Percentiles rank a stretch among this genome's conserved stretches.
phyloP scores from a whole-genome alignment of 1,139 yeast genomes.

The Scheffersomyces lignicola region DNA sequence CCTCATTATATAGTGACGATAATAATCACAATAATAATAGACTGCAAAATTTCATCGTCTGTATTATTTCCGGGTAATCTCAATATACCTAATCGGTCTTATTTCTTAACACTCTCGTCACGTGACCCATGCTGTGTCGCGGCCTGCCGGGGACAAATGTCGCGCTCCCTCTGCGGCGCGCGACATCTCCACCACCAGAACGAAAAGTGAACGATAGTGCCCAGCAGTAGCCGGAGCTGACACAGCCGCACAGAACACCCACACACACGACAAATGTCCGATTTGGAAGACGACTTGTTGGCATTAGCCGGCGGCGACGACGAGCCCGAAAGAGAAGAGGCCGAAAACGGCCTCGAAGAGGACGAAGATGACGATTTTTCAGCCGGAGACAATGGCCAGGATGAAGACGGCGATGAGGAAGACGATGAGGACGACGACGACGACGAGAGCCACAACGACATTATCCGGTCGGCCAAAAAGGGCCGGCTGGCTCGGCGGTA shows the following conservation, averaged over 20 bases:
- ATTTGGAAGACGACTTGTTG: slow-evolving; percentile 84
- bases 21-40: too few species aligned
- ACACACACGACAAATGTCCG: slow-evolving; percentile 38
- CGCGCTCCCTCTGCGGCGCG: too few species aligned
- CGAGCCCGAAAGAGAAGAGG: slow-evolving; percentile 19
- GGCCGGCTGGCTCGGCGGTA: slow-evolving; percentile 15
- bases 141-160: too few species aligned
- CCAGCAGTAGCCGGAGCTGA: neutral
- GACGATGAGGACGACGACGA: slow-evolving; percentile 21
- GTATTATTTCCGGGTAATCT: too few species aligned
- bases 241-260: neutral
- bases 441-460: slow-evolving; percentile 17
- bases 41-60: too few species aligned
- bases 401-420: slow-evolving; percentile 20
- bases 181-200: neutral
- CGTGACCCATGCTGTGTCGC: too few species aligned
- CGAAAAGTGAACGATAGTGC: neutral
- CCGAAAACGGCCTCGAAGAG: slow-evolving; percentile 20
- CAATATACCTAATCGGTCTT: too few species aligned
- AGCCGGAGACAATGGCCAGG: slow-evolving; percentile 15
- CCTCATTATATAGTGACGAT: too few species aligned
- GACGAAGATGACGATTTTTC: slow-evolving; percentile 22
- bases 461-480: slow-evolving; percentile 16
- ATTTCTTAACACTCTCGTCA: too few species aligned
- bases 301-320: slow-evolving; percentile 80